Evolutionary conservation across 2,329 filamentous ascomycete species (phyloP).

Genomic region (Fusarium miscanthi): DNA sequence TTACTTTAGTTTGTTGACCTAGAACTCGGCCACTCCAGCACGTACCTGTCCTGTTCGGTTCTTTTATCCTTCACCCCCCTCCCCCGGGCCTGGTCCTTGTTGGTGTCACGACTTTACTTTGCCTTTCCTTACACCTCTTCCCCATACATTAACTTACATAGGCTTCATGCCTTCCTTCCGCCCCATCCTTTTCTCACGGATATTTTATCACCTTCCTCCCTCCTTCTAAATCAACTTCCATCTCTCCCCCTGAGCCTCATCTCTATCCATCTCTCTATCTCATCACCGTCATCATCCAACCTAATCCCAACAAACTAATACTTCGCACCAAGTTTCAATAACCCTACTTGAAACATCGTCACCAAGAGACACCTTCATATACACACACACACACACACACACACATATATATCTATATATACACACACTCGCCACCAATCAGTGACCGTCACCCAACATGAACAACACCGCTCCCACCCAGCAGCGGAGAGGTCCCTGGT

Average conservation of each 20-base stretch:
- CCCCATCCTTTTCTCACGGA: constrained; percentile 39
- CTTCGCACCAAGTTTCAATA: neutral
- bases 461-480: neutral
- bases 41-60: neutral
- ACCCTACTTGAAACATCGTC: neutral
- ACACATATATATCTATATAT: neutral
- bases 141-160: constrained; percentile 42
- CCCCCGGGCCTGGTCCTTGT: neutral
- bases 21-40: constrained; percentile 20
- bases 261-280: constrained; percentile 6
- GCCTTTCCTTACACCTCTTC: constrained; percentile 32
- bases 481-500: constrained; percentile 79
- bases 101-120: constrained; percentile 5
- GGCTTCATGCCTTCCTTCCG: constrained; percentile 42
- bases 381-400: neutral
- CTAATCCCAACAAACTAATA: neutral
- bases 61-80: neutral
- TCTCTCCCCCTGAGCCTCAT: constrained; percentile 19
- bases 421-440: neutral
- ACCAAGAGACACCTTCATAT: neutral
- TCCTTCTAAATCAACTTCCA: constrained; percentile 29
- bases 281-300: neutral
- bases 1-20: constrained; percentile 33
- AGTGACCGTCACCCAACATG: constrained; percentile 25
- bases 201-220: constrained; percentile 45